Conservation (phyloP, 768 basidiomycete genomes). For the Epithele typhae region DNA sequence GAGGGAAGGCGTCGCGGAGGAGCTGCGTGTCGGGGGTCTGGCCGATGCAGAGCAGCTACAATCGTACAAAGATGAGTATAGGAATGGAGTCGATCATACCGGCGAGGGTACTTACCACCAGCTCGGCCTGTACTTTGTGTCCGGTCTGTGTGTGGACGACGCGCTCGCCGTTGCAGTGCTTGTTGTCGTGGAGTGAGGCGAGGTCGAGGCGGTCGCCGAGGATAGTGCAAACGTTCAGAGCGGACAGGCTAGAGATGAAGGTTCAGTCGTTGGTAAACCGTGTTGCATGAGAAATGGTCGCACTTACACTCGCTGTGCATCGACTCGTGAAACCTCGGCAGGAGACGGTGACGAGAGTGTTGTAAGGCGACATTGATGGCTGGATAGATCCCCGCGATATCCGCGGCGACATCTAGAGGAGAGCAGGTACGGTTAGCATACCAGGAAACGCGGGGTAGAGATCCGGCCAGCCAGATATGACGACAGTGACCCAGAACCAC, state of each 20-base stretch:
- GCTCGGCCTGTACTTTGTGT: slow-evolving; percentile 45
- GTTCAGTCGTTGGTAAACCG: neutral
- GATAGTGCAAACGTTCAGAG: slow-evolving; percentile 34
- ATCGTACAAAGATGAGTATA: too few relatives aligned
- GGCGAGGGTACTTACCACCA: slow-evolving; percentile 50
- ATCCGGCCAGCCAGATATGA: too few relatives aligned
- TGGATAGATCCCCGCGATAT: slow-evolving; percentile 53
- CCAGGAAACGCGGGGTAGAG: too few relatives aligned
- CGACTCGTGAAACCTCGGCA: slow-evolving; percentile 45
- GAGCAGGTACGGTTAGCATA: too few relatives aligned
- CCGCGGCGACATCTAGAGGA: slow-evolving; percentile 54
- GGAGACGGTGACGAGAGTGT: slow-evolving; percentile 50
- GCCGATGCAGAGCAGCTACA: slow-evolving; percentile 56
- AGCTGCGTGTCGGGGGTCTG: slow-evolving; percentile 56
- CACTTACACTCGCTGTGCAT: slow-evolving; percentile 50
- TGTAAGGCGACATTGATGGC: slow-evolving; percentile 51
- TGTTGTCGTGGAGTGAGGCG: slow-evolving; percentile 21
- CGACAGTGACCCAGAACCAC: too few relatives aligned
- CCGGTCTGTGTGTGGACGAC: slow-evolving; percentile 46
- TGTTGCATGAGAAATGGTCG: neutral
- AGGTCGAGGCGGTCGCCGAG: slow-evolving; percentile 54
- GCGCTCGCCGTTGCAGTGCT: slow-evolving; percentile 8
- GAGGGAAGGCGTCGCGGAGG: slow-evolving; percentile 26
- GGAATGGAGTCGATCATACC: neutral
- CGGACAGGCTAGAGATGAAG: slow-evolving; percentile 22